Percentiles rank a stretch among this genome's conserved stretches.
phyloP scores from a whole-genome alignment of 108 stramenopile genomes.

The Parietichytrium sp. region DNA sequence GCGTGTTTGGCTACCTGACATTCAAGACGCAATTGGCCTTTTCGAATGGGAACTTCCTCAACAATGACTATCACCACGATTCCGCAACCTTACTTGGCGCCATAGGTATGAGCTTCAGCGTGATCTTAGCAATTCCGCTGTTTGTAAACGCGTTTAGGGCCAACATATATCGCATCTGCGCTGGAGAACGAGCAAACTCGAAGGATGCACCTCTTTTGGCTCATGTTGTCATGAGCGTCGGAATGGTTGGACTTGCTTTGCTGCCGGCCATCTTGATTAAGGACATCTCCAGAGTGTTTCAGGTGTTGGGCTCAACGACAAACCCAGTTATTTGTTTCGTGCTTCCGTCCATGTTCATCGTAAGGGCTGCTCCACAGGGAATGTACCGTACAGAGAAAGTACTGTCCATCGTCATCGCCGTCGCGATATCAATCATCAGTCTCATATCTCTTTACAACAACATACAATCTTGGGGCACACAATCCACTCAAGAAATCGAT shows the following conservation, averaged over 20 bases:
- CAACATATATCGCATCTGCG: neutral
- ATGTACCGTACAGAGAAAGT: neutral
- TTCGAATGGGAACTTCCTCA: conserved; percentile 16
- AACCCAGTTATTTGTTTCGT: conserved; percentile 33
- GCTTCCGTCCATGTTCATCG: conserved; percentile 23
- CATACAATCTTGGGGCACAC: neutral
- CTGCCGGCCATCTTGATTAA: conserved; percentile 35
- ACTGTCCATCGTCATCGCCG: neutral
- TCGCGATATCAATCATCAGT: conserved; percentile 24
- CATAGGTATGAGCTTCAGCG: conserved; percentile 1
- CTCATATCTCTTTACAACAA: conserved; percentile 15
- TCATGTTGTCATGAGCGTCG: neutral
- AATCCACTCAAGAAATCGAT: no score
- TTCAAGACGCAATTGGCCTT: conserved; percentile 15
- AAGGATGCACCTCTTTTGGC: neutral
- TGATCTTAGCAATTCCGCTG: conserved; percentile 19
- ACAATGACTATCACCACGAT: neutral
- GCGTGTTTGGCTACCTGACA: conserved; percentile 21
- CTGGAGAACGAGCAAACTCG: neutral
- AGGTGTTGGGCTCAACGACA: conserved; percentile 8
- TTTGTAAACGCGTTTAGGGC: conserved; percentile 26
- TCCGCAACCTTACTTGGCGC: conserved; percentile 7
- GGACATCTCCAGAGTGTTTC: conserved; percentile 11
- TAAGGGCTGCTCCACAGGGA: neutral
- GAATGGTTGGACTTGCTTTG: neutral